phyloP scores from a whole-genome alignment of 495 filamentous ascomycete genomes.

The Neurospora cerealis region DNA sequence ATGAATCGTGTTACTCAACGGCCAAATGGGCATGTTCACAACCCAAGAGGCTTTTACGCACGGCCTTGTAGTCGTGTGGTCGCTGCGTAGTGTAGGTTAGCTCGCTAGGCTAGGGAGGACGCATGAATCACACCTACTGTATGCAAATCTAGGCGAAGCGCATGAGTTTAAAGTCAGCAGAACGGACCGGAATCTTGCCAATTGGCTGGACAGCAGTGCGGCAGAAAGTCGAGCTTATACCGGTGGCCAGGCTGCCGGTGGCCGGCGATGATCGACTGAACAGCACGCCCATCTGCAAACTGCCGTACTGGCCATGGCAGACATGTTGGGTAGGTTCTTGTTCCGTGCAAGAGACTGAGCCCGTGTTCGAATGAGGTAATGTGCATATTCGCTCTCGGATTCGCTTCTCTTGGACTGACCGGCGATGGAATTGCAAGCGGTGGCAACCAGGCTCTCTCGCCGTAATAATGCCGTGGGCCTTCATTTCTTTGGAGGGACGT shows the following conservation, averaged over 20 bases:
- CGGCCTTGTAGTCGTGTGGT: background rate
- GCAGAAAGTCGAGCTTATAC: slow-evolving; percentile 2
- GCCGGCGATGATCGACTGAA: slow-evolving; percentile 11
- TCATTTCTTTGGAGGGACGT: background rate
- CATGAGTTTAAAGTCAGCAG: slow-evolving; percentile 23
- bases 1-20: background rate
- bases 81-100: background rate
- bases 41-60: background rate
- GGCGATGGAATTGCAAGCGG: background rate
- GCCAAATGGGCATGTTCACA: background rate
- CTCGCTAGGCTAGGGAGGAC: background rate
- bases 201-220: slow-evolving; percentile 15
- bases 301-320: background rate
- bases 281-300: background rate
- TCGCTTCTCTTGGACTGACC: background rate
- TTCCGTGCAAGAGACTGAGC: background rate
- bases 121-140: slow-evolving; percentile 18
- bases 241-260: slow-evolving; percentile 15
- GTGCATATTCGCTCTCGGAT: background rate
- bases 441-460: background rate
- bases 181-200: slow-evolving; percentile 17
- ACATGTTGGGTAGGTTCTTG: background rate
- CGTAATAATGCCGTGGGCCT: background rate
- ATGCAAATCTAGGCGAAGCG: slow-evolving; percentile 16
- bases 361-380: background rate